Evolutionary conservation across 2,329 filamentous ascomycete species (phyloP).

Genomic region (Mycogone perniciosa): DNA sequence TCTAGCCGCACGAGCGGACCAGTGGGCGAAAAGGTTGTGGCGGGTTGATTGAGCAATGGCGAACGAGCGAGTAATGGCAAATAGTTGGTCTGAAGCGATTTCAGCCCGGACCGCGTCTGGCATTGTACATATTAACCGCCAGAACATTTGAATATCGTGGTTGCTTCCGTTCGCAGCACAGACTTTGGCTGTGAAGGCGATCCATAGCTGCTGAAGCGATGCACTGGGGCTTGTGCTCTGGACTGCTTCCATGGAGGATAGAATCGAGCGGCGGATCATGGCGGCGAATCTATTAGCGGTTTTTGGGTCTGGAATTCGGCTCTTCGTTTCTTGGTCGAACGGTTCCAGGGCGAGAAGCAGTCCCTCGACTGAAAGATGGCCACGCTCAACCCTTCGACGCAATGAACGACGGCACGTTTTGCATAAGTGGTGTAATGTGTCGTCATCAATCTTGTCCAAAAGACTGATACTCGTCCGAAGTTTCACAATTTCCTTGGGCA

Average conservation of each 20-base stretch:
- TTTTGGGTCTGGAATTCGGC: slow-evolving; percentile 10
- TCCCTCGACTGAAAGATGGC: slow-evolving; percentile 12
- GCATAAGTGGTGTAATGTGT: slow-evolving; percentile 7
- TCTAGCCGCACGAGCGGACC: slow-evolving; percentile 14
- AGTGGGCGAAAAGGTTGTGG: slow-evolving; percentile 13
- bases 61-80: slow-evolving; percentile 11
- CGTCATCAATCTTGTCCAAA: slow-evolving; percentile 3
- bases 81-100: slow-evolving; percentile 13
- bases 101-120: slow-evolving; percentile 13
- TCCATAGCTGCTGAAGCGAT: slow-evolving; percentile 16
- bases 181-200: slow-evolving; percentile 11
- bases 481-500: slow-evolving; percentile 13
- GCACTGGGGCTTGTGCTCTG: slow-evolving; percentile 3
- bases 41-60: slow-evolving; percentile 17
- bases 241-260: slow-evolving; percentile 14
- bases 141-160: slow-evolving; percentile 17
- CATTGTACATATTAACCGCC: slow-evolving; percentile 14
- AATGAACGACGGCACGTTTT: slow-evolving; percentile 13
- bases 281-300: slow-evolving; percentile 14
- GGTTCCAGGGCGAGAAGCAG: slow-evolving; percentile 16
- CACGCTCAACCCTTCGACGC: slow-evolving; percentile 11
- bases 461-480: slow-evolving; percentile 12
- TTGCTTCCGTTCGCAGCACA: slow-evolving; percentile 9
- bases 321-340: slow-evolving; percentile 14
- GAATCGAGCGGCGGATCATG: slow-evolving; percentile 17